Base-by-base conservation (phyloP, 2,329 filamentous ascomycete genomes). In the Aspergillus sp. region DNA sequence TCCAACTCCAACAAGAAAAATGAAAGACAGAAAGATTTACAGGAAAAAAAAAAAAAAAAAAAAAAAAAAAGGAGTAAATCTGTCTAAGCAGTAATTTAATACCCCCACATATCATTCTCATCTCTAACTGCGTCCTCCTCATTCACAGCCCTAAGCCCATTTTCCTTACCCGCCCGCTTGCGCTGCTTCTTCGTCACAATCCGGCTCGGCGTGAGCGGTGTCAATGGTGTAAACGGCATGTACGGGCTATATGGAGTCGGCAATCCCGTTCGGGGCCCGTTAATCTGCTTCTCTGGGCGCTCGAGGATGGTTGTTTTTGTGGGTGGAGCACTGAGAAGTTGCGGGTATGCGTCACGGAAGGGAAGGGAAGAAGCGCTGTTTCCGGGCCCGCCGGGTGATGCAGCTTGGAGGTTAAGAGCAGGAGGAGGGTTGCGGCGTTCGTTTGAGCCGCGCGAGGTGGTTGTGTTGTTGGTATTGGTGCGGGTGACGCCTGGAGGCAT, bases 401-500 rank as follows among this genome's bases (percentile, higher is more conserved):
- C 44, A 19, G 52, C 44, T 41, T 55, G 52, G 31, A 76, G 63
- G 39, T 65, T 70, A 25, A 76, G 64, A 4, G 71, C 71, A 5
- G 74, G 62, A 6, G 73, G 71, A 21, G 46, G 35, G 17, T 7
- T 37, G 31, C 47, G 54, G 7, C 53, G 45, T 5, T 56, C 53
- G 39, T 45, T 31, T 31, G 27, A 31, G 27, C 27, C 27, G 27
- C 27, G 46, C 23, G 48, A 51, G 40, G 40, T 33, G 17, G 15
- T 40, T n/a, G 44, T 50, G 45, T 83, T 3, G 83, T 15, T 45
- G 6, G 50, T 50, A 39, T 83, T 3, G 83, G 82, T 9, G 80
- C 78, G 3, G 81, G 80, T 1, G 81, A 81, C 44, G 79, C 79
- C 70, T 85, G 85, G 62, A 79, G 74, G 46, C 81, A 77, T 77